Base-by-base conservation (phyloP, 129 eudicot species). In the Chrysanthemum lavandulifolium region DNA sequence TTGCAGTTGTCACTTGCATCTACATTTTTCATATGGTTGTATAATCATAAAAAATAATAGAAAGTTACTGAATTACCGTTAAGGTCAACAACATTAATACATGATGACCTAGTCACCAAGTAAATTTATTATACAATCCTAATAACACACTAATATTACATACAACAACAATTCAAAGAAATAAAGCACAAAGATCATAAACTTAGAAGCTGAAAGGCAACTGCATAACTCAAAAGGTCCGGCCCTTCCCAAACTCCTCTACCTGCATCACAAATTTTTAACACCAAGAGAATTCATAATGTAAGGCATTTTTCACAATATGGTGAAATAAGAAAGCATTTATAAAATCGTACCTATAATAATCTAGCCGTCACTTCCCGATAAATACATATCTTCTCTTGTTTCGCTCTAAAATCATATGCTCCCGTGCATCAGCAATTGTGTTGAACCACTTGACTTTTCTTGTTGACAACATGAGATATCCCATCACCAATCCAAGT, bases 381-480 rank as follows among this genome's bases (percentile, higher is more conserved):
- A 40, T 40, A 40, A 40, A 40, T 40, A 40, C 47, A 40, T 40
- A 27, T 63, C 45, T 67, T 27, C 7, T 25, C 13, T 67, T 48
- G 23, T 12, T 45, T 36, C 72, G 10, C 13, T 19, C 50, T 29
- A 25, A 19, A 43, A 73, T 67, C 68, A 66, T 56, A 10, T 67
- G 40, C 58, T 48, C 43, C 23, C n/a, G 6, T 64, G 13, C 53
- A 52, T 64, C 61, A 10, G 49, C 31, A n/a, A 61, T 13, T 52
- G 18, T 29, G 4, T 45, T 63, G 13, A 73, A 50, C 71, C 78
- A 73, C 55, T 73, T 62, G 14, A 51, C 71, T 47, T 61, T 73
- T 63, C 78, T 70, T 8, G 78, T 62, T 45, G 43, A n/a, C 53
- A 74, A 50, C 51, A 64, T 74, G 62, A 64, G 4, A 33, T 65